These are phyloP conservation scores for Fragaria iinumae DNA, from an alignment of 306 rosid species.

Conservation along the genomic window DNA sequence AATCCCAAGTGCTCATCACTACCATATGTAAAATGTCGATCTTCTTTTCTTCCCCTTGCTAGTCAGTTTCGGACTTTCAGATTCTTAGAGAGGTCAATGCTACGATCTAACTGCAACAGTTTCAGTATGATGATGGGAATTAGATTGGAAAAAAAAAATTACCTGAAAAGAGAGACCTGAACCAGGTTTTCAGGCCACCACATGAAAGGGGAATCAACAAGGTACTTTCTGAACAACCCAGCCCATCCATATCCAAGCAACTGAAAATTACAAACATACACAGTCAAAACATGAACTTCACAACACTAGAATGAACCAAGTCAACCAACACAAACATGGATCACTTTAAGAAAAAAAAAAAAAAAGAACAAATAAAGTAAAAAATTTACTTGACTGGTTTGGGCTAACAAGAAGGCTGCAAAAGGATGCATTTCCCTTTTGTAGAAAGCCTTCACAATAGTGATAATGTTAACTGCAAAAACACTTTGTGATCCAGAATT, in stretches of 20 bases:
- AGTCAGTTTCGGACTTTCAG: neutral
- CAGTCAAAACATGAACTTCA: neutral
- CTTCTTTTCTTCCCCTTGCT: neutral
- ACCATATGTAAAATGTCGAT: neutral
- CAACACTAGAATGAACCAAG: neutral
- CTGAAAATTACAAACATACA: constrained; percentile 12
- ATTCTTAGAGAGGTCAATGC: neutral
- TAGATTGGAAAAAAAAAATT: neutral
- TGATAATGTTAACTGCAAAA: constrained; percentile 27
- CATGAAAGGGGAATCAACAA: constrained; percentile 48
- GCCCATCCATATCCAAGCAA: constrained; percentile 52
- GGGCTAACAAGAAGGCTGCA: constrained; percentile 33
- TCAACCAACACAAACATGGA: neutral
- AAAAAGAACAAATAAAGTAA: neutral
- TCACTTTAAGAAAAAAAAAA: neutral
- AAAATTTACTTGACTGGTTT: constrained; percentile 32
- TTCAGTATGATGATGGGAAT: constrained; percentile 1
- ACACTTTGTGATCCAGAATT: constrained; percentile 21
- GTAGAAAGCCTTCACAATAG: constrained; percentile 37
- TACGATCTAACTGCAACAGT: neutral
- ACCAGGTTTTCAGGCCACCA: constrained; percentile 47
- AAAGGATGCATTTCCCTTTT: constrained; percentile 17
- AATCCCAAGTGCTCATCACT: too few species aligned
- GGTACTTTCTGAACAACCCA: constrained; percentile 40
- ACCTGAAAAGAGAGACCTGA: constrained; percentile 46